A percentile compares a stretch with the other conserved stretches of the same genome.
phyloP scores from a whole-genome alignment of 2,329 filamentous ascomycete species.

The Rosellinia necatrix region DNA sequence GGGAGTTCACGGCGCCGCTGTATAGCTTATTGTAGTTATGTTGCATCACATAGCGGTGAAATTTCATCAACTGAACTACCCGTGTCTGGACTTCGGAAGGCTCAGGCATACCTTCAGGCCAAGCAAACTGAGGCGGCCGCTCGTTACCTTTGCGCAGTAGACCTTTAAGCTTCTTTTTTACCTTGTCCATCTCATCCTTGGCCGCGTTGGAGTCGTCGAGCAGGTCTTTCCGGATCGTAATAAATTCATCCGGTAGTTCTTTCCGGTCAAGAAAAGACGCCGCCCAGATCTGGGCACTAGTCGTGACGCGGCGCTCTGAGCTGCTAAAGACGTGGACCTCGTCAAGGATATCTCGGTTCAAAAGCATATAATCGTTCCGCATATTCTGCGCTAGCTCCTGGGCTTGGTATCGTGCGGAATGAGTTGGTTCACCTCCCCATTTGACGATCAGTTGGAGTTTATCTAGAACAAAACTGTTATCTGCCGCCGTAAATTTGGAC shows the following conservation, averaged over 20 bases:
- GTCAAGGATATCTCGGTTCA: slow-evolving; percentile 90
- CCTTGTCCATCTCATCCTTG: slow-evolving; percentile 99
- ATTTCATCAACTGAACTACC: slow-evolving; percentile 96
- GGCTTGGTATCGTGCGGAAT: slow-evolving; percentile 93
- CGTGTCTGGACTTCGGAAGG: slow-evolving; percentile 90
- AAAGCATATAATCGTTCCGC: slow-evolving; percentile 88
- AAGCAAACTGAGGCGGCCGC: slow-evolving; percentile 94
- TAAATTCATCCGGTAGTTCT: slow-evolving; percentile 82
- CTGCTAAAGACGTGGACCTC: slow-evolving; percentile 96
- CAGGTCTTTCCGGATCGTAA: slow-evolving; percentile 90
- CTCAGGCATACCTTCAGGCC: slow-evolving; percentile 93
- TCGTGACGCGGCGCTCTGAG: slow-evolving; percentile 91
- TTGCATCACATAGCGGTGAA: slow-evolving; percentile 93
- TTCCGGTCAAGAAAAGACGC: slow-evolving; percentile 86
- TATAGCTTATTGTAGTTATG: slow-evolving; percentile 86
- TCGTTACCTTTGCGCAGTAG: slow-evolving; percentile 90
- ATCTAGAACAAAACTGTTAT: slow-evolving; percentile 90
- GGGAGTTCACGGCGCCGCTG: slow-evolving; percentile 66
- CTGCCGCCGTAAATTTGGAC: slow-evolving; percentile 89
- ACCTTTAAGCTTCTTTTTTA: slow-evolving; percentile 98
- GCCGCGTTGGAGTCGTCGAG: slow-evolving; percentile 97
- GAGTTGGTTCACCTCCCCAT: slow-evolving; percentile 97
- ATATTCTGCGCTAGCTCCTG: slow-evolving; percentile 95
- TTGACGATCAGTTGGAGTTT: slow-evolving; percentile 98
- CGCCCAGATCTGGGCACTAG: slow-evolving; percentile 95